Evolutionary conservation across 2,329 filamentous ascomycete genomes (phyloP).

Genomic region (Aspergillus oerlinghausenensis): DNA sequence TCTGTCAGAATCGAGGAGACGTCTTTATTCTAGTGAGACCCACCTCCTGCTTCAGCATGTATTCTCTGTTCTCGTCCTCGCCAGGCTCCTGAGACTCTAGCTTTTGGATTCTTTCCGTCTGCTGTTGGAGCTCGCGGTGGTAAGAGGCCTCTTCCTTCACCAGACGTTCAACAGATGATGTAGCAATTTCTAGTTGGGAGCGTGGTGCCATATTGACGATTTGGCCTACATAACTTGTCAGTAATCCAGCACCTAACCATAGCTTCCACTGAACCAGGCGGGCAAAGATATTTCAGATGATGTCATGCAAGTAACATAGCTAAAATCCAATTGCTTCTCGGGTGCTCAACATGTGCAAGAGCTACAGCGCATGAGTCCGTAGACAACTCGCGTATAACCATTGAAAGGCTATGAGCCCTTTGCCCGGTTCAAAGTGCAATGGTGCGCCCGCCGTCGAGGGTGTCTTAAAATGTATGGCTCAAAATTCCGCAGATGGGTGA

Average conservation of each 20-base stretch:
- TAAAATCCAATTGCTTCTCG: neutral
- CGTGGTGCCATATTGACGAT: conserved; percentile 63
- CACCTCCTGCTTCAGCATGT: conserved; percentile 82
- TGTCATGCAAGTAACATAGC: neutral
- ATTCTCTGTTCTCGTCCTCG: conserved; percentile 75
- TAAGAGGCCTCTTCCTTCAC: conserved; percentile 91
- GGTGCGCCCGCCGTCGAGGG: neutral
- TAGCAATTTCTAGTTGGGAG: conserved; percentile 80
- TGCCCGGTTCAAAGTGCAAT: neutral
- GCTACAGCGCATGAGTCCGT: neutral
- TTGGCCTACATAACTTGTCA: neutral
- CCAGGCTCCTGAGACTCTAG: conserved; percentile 63
- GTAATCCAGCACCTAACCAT: neutral
- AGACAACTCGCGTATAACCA: neutral
- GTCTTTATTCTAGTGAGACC: conserved; percentile 13
- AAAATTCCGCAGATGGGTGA: neutral
- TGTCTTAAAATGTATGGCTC: neutral
- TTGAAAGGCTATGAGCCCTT: neutral
- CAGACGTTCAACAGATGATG: conserved; percentile 72
- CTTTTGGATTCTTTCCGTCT: conserved; percentile 66
- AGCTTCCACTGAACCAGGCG: neutral
- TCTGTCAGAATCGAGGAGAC: neutral
- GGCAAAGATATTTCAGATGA: neutral
- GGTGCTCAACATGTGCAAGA: neutral
- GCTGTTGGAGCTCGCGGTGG: conserved; percentile 74